Base-by-base conservation (phyloP, 192 early-diverging fungal genomes). In the Thoreauomyces humboldtii region DNA sequence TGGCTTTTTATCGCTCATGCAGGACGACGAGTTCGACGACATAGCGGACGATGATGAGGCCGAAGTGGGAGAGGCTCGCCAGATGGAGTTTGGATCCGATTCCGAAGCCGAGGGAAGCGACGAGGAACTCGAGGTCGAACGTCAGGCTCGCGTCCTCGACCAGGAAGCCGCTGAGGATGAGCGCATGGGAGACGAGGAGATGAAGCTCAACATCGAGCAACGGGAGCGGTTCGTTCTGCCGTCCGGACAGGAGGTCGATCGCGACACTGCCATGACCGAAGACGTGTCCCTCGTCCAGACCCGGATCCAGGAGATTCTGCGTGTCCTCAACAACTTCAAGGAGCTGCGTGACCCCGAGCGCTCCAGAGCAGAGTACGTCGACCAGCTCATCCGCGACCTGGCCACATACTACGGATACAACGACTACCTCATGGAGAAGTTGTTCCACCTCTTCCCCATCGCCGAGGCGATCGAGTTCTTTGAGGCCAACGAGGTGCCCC, bases 401-500 rank as follows among this genome's bases (percentile, higher is more conserved):
- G 86, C 88, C 50, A 73, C 82, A 41, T 98, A 97, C 80, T 98
- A 98, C 72, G 95, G 95, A 32, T 98, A 98, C 75, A 92, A 91
- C 59, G 87, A 92, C 28, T 98, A 85, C 56, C 76, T 99, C 66
- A 81, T 88, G 70, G 90, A 94, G 64, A 94, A 94, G 72, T 83
- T 98, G 5, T 88, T 96, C 74, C 81, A 96, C 63, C 77, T 96
- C 66, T 96, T 98, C 77, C 80, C 93, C 7, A 81, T 92, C 1
- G 84, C 89, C 35, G 94, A 96, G 70, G 75, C 75, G 0, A 86
- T 99, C 28, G 95, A 96, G 72, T 99, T 99, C 78, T 98, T 99
- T 66, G 97, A 99, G 71, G 94, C 97, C 53, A 99, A 99, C 79
- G 97, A 99, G 78, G 88, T 93, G 0, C 87, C 91, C 29, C 82